Base-by-base conservation (phyloP, 371 early-diverging fungal genomes). In the Mucor racemosus region DNA sequence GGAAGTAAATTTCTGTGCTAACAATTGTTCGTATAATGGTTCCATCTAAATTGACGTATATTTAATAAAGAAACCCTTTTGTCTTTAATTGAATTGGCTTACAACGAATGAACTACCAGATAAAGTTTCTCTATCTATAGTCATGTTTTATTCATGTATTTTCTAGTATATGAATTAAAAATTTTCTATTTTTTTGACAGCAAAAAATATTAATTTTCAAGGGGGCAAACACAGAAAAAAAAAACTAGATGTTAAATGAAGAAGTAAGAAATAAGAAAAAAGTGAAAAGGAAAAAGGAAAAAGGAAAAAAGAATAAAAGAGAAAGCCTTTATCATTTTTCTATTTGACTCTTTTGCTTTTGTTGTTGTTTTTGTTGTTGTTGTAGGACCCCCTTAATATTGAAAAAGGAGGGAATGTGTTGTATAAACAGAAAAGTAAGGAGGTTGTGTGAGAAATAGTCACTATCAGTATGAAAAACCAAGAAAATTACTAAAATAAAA, bases 1-100 rank as follows among this genome's bases (percentile, higher is more conserved):
- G 31, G 79, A 72, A n/a, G 66, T 56, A 31, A 82, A 79, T 33
- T 72, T 66, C 15, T 73, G 66, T 21, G 71, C 42, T n/a, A 81
- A 57, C 19, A 81, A 61, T 2, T 71, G 58, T 35, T 73, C 55
- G 13, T 75, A 64, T n/a, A 81, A 58, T 1, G 73, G 76, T 21
- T 74, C 74, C 78, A 81, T 78, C 77, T 69, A 60, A 46, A n/a
- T 3, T 19, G 14, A 34, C n/a, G 3, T 10, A 26, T 40, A 10
- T 17, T 3, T 54, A n/a, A n/a, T 17, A 11, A 34, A 31, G 33
- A 44, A 44, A 44, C 34, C 8, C 9, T 54, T 1, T 33, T 56
- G 17, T 58, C 7, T 15, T 5, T 4, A 17, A n/a, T 2, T 0
- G 6, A 6, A 5, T 0, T 6, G 15, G 46, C 46, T 46, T 46